phyloP scores from a whole-genome alignment of 768 basidiomycete species.

The Exsudoporus frostii region DNA sequence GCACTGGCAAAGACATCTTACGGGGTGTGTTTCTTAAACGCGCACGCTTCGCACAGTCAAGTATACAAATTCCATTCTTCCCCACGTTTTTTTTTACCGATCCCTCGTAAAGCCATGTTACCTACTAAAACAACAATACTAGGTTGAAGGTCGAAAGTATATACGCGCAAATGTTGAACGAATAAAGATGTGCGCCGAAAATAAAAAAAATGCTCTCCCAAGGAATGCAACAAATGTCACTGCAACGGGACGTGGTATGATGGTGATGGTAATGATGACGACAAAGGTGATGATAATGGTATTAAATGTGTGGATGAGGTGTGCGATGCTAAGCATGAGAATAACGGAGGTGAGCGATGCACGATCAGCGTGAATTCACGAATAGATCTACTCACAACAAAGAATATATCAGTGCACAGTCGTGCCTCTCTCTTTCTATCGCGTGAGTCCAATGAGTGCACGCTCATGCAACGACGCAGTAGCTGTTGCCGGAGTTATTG shows the following conservation, averaged over 20 bases:
- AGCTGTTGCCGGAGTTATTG: not conserved
- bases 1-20: not conserved
- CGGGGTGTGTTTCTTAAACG: not conserved
- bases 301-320: conserved; percentile 2
- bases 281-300: conserved; percentile 2
- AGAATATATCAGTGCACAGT: conserved; percentile 1
- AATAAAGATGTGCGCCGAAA: conserved; percentile 15
- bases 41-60: not conserved
- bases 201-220: not conserved
- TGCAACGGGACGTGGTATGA: conserved; percentile 1
- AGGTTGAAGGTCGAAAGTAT: conserved; percentile 22
- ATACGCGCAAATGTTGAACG: conserved; percentile 15
- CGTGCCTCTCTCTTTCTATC: not conserved
- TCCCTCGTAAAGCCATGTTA: not conserved
- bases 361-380: not conserved
- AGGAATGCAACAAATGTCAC: conserved; percentile 6
- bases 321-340: conserved; percentile 5
- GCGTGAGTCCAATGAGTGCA: not conserved
- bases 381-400: conserved; percentile 20
- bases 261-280: conserved; percentile 1
- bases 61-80: conserved; percentile 3
- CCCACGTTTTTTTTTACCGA: not conserved
- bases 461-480: conserved; percentile 23
- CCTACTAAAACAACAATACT: conserved; percentile 19
- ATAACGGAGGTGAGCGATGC: conserved; percentile 5